A percentile compares a stretch with the other conserved stretches of the same genome.
Evolutionary conservation across 208 protist genomes (phyloP).

Genomic region (Trypanosoma mega): DNA sequence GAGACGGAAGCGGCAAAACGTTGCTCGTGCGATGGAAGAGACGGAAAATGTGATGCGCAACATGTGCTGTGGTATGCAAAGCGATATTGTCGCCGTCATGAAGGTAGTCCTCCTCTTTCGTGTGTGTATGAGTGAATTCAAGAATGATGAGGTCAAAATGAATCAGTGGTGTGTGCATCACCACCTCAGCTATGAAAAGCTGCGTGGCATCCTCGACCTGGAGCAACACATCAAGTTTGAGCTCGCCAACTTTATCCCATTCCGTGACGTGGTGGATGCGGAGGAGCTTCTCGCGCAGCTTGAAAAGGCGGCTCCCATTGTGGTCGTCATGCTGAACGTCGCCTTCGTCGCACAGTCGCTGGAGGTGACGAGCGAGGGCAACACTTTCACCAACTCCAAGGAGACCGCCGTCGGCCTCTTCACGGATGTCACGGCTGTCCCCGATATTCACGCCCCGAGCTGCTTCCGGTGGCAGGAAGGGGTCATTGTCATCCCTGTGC

Average conservation of each 20-base stretch:
- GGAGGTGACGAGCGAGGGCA: slow-evolving; percentile 69
- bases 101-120: slow-evolving; percentile 30
- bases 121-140: slow-evolving; percentile 13
- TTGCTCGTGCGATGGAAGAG: slow-evolving; percentile 70
- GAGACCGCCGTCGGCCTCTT: slow-evolving; percentile 76
- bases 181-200: slow-evolving; percentile 31
- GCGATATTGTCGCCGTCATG: slow-evolving; percentile 32
- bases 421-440: slow-evolving; percentile 67
- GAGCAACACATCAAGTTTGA: slow-evolving; percentile 49
- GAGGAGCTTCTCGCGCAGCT: slow-evolving; percentile 30
- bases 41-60: slow-evolving; percentile 76
- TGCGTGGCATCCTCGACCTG: slow-evolving; percentile 34
- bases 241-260: slow-evolving; percentile 35
- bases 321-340: slow-evolving; percentile 36
- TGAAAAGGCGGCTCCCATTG: slow-evolving; percentile 30
- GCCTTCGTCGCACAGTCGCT: slow-evolving; percentile 45
- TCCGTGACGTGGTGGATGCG: slow-evolving; percentile 32
- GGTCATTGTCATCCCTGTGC: slow-evolving; percentile 38
- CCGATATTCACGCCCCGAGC: slow-evolving; percentile 57
- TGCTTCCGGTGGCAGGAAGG: slow-evolving; percentile 39
- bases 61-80: slow-evolving; percentile 32
- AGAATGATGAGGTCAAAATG: slow-evolving; percentile 11
- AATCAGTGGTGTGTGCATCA: slow-evolving; percentile 28
- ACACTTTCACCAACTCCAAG: slow-evolving; percentile 62
- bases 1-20: slow-evolving; percentile 23